Base-by-base conservation (phyloP, 2,329 filamentous ascomycete genomes). In the Nemania abortiva region DNA sequence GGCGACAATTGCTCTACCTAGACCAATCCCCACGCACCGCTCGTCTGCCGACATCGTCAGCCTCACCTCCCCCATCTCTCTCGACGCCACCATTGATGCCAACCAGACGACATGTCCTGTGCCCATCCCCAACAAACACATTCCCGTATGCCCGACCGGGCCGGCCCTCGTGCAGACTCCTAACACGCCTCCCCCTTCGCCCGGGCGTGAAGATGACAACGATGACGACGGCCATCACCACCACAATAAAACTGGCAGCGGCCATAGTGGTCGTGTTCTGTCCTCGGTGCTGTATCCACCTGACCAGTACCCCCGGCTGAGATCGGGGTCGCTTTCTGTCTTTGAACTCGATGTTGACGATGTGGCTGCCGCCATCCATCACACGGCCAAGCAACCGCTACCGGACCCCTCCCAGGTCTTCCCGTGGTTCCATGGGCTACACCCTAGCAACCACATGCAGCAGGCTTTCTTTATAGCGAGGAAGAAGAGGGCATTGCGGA, bases 361-460 rank as follows among this genome's bases (percentile, higher is more conserved):
- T 31, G 85, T 98, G 52, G 89, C 89, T 11, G 85, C 89, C 54
- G 94, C 95, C 0, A 78, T 98, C 39, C 90, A 97, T 72, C 89
- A 95, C 75, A 84, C 90, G 68, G 88, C 95, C 2, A 87, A 90
- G 2, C 94, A 97, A 76, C 91, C 94, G 1, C 85, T 98, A 27
- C 95, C 96, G 6, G 90, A 95, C 65, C 90, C 96, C 0, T 88
- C 91, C n/a, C 86, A 90, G 69, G 93, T 98, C 70, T 99, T 98
- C 77, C 96, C 96, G 1, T 99, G 96, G 96, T 85, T 98, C 27
- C 96, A 99, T 82, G 96, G 96, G 27, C 83, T 98, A 49, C 95
- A 98, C 77, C 91, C 93, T 0, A 89, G 92, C 70, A 99, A 99
- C 77, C 90, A 93, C 69, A 87, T 97, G 63, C 96, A 99, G 77